phyloP scores from a whole-genome alignment of 495 filamentous ascomycete genomes.

The Bacidia rubella region DNA sequence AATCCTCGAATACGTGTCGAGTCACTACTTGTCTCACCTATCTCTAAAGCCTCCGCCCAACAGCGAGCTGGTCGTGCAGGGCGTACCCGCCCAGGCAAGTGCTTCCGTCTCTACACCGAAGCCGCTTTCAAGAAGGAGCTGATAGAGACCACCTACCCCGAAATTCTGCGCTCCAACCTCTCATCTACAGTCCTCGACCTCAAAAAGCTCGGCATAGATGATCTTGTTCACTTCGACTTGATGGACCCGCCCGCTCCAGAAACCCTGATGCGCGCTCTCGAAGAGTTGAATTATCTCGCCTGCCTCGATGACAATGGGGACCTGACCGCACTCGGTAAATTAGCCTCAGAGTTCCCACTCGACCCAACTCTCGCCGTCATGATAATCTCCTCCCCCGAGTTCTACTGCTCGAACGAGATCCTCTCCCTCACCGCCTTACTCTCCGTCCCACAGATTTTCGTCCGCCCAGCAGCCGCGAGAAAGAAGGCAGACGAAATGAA shows the following conservation, averaged over 20 bases:
- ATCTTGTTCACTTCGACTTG: slow-evolving; percentile 94
- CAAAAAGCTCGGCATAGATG: slow-evolving; percentile 92
- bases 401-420: slow-evolving; percentile 97
- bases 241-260: slow-evolving; percentile 99
- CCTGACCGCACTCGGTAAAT: slow-evolving; percentile 67
- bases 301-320: slow-evolving; percentile 95
- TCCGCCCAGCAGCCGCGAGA: slow-evolving; percentile 66
- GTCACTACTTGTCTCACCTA: slow-evolving; percentile 87
- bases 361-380: slow-evolving; percentile 94
- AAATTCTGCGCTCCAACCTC: slow-evolving; percentile 88
- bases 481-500: slow-evolving; percentile 99
- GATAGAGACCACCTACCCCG: slow-evolving; percentile 91
- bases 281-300: slow-evolving; percentile 94
- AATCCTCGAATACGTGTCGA: slow-evolving; percentile 94
- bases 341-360: slow-evolving; percentile 91
- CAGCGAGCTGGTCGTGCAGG: slow-evolving; percentile 97
- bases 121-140: slow-evolving; percentile 95
- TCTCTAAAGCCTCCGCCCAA: slow-evolving; percentile 96
- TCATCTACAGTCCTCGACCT: slow-evolving; percentile 88
- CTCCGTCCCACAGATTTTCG: slow-evolving; percentile 89
- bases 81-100: slow-evolving; percentile 94
- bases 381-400: slow-evolving; percentile 93
- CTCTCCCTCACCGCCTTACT: slow-evolving; percentile 88
- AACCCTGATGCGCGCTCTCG: slow-evolving; percentile 94
- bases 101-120: slow-evolving; percentile 95